These are phyloP conservation scores for Leptographium lundbergii DNA, from an alignment of 2,329 filamentous ascomycete genomes.

Conservation along the genomic window DNA sequence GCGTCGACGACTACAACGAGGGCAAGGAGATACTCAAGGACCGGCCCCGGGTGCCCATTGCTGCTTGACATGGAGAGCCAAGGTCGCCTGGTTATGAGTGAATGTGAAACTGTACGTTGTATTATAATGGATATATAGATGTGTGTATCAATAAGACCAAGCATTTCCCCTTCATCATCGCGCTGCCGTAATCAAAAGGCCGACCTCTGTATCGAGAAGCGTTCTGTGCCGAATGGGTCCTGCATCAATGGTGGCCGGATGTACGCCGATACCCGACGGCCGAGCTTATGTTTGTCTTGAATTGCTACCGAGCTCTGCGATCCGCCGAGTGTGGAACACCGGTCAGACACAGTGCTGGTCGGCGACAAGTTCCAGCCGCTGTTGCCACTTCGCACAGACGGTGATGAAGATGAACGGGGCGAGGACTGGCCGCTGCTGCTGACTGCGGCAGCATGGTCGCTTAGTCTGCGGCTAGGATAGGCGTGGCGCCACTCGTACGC, in stretches of 20 bases:
- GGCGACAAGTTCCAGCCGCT: background rate
- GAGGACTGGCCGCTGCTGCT: background rate
- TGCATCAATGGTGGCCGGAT: background rate
- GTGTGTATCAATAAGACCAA: too few species aligned
- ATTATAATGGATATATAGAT: too few species aligned
- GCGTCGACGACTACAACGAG: background rate
- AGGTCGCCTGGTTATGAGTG: background rate
- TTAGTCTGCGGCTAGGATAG: background rate
- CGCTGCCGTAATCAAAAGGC: background rate
- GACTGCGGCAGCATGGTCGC: background rate
- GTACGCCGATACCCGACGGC: background rate
- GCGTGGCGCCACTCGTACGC: background rate
- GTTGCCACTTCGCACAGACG: background rate
- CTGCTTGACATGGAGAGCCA: background rate
- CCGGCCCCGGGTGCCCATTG: background rate
- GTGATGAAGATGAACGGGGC: background rate
- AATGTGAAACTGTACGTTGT: too few species aligned
- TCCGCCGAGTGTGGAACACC: background rate
- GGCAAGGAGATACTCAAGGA: background rate
- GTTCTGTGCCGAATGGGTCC: background rate
- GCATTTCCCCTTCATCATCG: background rate
- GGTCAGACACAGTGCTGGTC: background rate
- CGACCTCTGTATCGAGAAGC: background rate
- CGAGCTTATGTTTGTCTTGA: background rate
- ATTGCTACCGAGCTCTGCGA: background rate